These are phyloP conservation scores for Kodamaea leandrae DNA, from an alignment of 805 yeast species.

Conservation along the genomic window DNA sequence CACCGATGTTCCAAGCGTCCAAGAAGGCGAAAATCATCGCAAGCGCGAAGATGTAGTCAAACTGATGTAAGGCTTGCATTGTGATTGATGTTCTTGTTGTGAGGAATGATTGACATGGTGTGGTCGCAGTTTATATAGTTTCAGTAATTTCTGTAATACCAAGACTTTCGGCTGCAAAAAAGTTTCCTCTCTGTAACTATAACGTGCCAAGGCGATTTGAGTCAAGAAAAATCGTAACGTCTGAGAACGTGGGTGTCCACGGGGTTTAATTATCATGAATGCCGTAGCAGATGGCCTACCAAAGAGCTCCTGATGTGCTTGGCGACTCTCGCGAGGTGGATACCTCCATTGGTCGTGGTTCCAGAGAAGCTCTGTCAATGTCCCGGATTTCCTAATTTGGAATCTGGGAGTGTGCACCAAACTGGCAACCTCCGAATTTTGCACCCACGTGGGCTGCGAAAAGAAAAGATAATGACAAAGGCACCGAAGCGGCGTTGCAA, in stretches of 20 bases:
- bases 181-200: neutral
- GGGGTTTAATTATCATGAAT: neutral
- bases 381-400: neutral
- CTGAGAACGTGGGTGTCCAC: conserved; percentile 8
- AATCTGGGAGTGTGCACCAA: neutral
- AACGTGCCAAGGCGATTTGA: conserved; percentile 6
- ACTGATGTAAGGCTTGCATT: conserved; percentile 48
- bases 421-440: neutral
- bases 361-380: too few species aligned
- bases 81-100: conserved; percentile 2
- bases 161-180: conserved; percentile 12
- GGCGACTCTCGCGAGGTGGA: too few species aligned
- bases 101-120: neutral
- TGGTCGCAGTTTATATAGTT: conserved; percentile 1
- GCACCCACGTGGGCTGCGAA: conserved; percentile 8
- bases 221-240: neutral
- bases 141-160: conserved; percentile 10
- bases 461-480: neutral
- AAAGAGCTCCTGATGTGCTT: too few species aligned
- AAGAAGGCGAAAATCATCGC: conserved; percentile 69
- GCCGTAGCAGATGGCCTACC: too few species aligned
- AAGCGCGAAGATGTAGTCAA: conserved; percentile 69
- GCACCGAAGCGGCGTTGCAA: too few species aligned
- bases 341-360: too few species aligned
- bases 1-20: conserved; percentile 80